Evolutionary conservation across 495 filamentous ascomycete genomes (phyloP).

Genomic region (Penicillium paxilli): DNA sequence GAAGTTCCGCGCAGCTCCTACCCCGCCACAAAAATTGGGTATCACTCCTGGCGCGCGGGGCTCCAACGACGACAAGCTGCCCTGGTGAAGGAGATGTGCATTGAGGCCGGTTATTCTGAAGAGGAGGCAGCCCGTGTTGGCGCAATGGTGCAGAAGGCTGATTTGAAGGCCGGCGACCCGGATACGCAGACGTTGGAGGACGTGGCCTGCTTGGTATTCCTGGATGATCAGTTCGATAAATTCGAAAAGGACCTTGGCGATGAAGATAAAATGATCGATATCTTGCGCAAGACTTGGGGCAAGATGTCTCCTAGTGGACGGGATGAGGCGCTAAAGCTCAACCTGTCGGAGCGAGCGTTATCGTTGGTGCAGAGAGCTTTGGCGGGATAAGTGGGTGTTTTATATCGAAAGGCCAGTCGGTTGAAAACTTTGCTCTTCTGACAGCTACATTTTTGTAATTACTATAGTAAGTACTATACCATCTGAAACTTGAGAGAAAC

Average conservation of each 20-base stretch:
- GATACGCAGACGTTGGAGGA: constrained; percentile 78
- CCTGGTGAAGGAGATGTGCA: constrained; percentile 55
- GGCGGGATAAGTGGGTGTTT: constrained; percentile 33
- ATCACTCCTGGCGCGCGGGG: constrained; percentile 71
- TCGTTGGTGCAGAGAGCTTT: constrained; percentile 66
- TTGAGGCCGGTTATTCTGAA: constrained; percentile 46
- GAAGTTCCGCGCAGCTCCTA: constrained; percentile 71
- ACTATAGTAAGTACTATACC: not conserved
- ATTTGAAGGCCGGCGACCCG: constrained; percentile 54
- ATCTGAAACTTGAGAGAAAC: not conserved
- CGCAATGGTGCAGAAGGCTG: constrained; percentile 65
- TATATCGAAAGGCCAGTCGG: too few relatives aligned
- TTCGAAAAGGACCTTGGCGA: constrained; percentile 66
- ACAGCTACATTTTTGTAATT: too few relatives aligned
- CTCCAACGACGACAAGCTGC: constrained; percentile 71
- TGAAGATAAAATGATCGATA: constrained; percentile 70
- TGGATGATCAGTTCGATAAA: constrained; percentile 79
- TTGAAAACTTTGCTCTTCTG: too few relatives aligned
- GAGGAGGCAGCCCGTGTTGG: constrained; percentile 56
- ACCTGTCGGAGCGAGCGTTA: constrained; percentile 58
- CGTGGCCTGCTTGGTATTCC: constrained; percentile 81
- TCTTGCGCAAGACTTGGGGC: constrained; percentile 79
- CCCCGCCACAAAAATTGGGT: constrained; percentile 68
- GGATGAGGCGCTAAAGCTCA: constrained; percentile 65
- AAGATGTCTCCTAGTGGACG: constrained; percentile 74